A percentile compares a stretch with the other conserved stretches of the same genome.
Conservation (phyloP, 352 stramenopile species). For the Hyaloperonospora arabidopsidis region DNA sequence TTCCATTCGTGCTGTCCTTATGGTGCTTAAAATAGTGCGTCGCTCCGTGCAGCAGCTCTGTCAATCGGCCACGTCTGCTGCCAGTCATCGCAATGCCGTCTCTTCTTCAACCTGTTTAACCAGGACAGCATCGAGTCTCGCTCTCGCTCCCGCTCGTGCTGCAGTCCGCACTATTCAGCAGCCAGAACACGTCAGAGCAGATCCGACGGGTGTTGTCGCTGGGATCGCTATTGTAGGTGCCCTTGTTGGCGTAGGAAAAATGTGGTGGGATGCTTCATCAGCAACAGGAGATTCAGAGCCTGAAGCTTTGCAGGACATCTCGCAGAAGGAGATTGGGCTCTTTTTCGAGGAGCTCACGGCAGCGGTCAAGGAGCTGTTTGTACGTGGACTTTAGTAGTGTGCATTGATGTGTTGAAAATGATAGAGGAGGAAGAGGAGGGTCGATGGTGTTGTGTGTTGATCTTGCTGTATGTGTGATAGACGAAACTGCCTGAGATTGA, state of each 20-base stretch:
- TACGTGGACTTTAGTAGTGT: constrained; percentile 24
- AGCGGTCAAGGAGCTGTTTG: constrained; percentile 58
- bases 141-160: constrained; percentile 10
- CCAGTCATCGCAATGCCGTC: constrained; percentile 4
- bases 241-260: constrained; percentile 69
- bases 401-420: background rate
- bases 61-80: constrained; percentile 7
- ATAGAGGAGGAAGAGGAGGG: background rate
- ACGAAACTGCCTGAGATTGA: constrained; percentile 64
- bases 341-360: constrained; percentile 71
- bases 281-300: constrained; percentile 5
- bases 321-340: constrained; percentile 45
- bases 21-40: constrained; percentile 27
- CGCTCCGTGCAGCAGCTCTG: constrained; percentile 25
- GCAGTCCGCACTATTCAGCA: background rate
- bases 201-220: constrained; percentile 58
- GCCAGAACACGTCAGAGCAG: constrained; percentile 32
- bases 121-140: background rate
- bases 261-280: constrained; percentile 78
- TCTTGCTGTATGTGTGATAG: constrained; percentile 22
- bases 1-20: constrained; percentile 1
- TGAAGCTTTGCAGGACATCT: constrained; percentile 43
- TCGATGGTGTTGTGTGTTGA: too few species aligned
- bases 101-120: constrained; percentile 3
- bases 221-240: constrained; percentile 62